These are phyloP conservation scores for Paxillus involutus DNA, from an alignment of 768 basidiomycete species.

Conservation along the genomic window DNA sequence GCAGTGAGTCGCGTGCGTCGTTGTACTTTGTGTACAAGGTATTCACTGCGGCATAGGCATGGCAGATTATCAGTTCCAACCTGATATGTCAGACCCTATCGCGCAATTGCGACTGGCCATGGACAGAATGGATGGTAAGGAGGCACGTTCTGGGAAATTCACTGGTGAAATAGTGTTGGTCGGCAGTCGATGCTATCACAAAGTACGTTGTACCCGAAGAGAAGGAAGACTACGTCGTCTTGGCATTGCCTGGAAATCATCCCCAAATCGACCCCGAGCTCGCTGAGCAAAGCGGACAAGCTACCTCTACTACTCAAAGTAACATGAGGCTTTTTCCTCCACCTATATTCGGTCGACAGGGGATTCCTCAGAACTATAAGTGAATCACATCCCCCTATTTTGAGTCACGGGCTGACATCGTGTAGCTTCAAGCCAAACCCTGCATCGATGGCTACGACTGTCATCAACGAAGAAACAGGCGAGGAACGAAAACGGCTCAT, in stretches of 20 bases:
- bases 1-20: conserved; percentile 58
- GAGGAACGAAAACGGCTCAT: conserved; percentile 82
- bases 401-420: neutral
- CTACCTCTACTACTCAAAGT: conserved; percentile 38
- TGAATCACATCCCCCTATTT: conserved; percentile 29
- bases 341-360: conserved; percentile 84
- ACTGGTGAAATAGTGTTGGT: conserved; percentile 5
- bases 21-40: neutral
- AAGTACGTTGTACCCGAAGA: conserved; percentile 70
- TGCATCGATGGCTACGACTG: conserved; percentile 67
- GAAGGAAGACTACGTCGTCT: conserved; percentile 57
- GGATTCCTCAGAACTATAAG: conserved; percentile 81
- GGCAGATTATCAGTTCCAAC: conserved; percentile 91
- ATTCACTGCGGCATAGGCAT: conserved; percentile 55
- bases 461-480: conserved; percentile 72
- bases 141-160: neutral
- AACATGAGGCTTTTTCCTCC: conserved; percentile 82
- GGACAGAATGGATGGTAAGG: conserved; percentile 79
- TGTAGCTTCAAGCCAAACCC: conserved; percentile 75
- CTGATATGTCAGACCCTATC: conserved; percentile 69
- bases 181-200: conserved; percentile 68
- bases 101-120: conserved; percentile 69
- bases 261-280: conserved; percentile 56
- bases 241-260: conserved; percentile 26
- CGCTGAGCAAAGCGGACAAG: conserved; percentile 9